Percentiles rank a stretch among this genome's conserved stretches.
Conservation (phyloP, 2,329 filamentous ascomycete species). For the Penicillium sp. region DNA sequence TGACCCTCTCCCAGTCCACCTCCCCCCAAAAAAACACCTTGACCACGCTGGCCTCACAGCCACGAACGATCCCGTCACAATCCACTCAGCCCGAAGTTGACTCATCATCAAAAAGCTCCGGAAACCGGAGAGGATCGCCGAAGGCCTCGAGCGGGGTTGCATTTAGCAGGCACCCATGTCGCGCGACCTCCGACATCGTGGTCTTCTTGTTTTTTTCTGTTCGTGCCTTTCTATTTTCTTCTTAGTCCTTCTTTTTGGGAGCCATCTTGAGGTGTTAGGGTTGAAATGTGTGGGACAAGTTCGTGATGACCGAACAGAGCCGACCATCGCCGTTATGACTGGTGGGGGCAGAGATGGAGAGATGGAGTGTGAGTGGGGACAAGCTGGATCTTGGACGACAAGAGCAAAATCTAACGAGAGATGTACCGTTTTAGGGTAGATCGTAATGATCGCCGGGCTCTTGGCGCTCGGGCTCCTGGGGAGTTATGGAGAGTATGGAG, state of each 20-base stretch:
- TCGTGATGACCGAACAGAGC: conserved; percentile 4
- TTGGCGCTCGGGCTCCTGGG: not conserved
- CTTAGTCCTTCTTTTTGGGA: not conserved
- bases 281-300: not conserved
- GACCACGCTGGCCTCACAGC: not conserved
- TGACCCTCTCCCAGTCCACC: not conserved
- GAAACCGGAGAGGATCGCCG: conserved; percentile 6
- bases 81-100: conserved; percentile 3
- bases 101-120: conserved; percentile 6
- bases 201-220: not conserved
- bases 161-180: not conserved
- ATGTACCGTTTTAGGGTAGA: conserved; percentile 7
- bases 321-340: conserved; percentile 6
- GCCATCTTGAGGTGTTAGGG: not conserved
- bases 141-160: conserved; percentile 5
- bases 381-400: conserved; percentile 1
- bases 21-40: not conserved
- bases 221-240: not conserved
- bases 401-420: conserved; percentile 13
- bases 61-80: not conserved
- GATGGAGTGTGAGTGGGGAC: conserved; percentile 1
- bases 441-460: conserved; percentile 8
- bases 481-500: not conserved
- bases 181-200: conserved; percentile 7
- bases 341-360: not conserved